Evolutionary conservation across 192 early-diverging fungal genomes (phyloP).

Genomic region (Lunasporangiospora selenospora): DNA sequence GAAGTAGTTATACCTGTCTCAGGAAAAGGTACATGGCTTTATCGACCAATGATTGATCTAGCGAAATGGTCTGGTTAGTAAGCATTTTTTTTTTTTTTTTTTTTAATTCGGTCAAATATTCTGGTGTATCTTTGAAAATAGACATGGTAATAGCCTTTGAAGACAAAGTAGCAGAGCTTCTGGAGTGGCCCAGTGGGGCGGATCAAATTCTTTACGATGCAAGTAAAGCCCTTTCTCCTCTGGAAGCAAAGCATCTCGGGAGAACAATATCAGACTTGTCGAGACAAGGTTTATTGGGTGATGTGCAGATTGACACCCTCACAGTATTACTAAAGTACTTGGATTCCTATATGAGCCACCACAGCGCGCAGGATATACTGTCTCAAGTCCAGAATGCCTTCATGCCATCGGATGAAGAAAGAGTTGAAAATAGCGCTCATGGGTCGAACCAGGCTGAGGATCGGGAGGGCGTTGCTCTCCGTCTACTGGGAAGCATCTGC

Average conservation of each 20-base stretch:
- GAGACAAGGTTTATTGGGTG: not conserved
- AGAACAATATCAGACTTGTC: not conserved
- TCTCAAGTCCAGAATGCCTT: too few species aligned
- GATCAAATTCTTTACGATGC: too few species aligned
- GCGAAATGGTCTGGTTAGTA: not conserved
- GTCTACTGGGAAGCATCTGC: too few species aligned
- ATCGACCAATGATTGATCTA: not conserved
- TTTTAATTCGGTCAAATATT: too few species aligned
- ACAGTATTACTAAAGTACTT: conserved; percentile 13
- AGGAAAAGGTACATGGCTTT: not conserved
- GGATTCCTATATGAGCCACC: conserved; percentile 4
- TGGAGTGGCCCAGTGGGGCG: not conserved
- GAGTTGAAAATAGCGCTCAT: too few species aligned
- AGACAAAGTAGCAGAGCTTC: not conserved
- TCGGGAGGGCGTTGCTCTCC: too few species aligned
- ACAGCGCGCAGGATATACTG: too few species aligned
- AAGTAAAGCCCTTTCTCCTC: not conserved
- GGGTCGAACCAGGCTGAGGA: too few species aligned
- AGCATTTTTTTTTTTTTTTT: not conserved
- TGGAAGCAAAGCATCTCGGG: conserved; percentile 9
- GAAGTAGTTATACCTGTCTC: not conserved
- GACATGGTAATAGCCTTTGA: not conserved
- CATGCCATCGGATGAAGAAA: too few species aligned
- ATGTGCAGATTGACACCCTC: conserved; percentile 13
- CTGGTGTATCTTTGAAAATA: too few species aligned